Base-by-base conservation (phyloP, 441 rosid species). In the Corymbia citriodora region DNA sequence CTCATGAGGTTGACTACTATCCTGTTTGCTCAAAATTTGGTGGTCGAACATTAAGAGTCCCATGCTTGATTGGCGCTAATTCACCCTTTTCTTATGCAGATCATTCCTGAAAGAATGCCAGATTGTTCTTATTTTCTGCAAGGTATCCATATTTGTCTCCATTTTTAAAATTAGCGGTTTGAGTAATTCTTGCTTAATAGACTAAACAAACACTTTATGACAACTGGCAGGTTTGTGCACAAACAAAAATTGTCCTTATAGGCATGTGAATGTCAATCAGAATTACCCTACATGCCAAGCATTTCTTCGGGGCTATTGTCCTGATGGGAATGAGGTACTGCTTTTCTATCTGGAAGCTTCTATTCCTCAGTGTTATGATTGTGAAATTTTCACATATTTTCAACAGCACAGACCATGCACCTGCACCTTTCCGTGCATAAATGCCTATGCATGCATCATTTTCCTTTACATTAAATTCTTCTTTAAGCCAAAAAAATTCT, bases 71-170 rank as follows among this genome's bases (percentile, higher is more conserved):
- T 74, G 16, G 18, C 53, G n/a, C 17, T 79, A n/a, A 59, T 82
- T 63, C 25, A 55, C 23, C 23, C 70, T 86, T 93, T 91, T 90
- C 88, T 90, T 90, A 85, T 93, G 93, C 96, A 97, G 99, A 96
- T 98, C 93, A 97, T 98, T 93, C 99, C 99, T 33, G 99, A 98
- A 90, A 94, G 99, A 93, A 98, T 98, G 99, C 99, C 99, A 16
- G 99, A 97, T 92, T 98, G 99, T 91, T 98, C 99, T 89, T 98
- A 95, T 93, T 98, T 94, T 94, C 89, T 96, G 95, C 99, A 96
- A 97, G 99, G 99, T 97, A 89, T 87, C 85, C 52, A 23, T 79
- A 82, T 88, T 68, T 59, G n/a, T 87, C 25, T 90, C 27, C 89
- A 49, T 88, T 90, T 27, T 88, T 53, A 53, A 21, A 82, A 21